phyloP scores from a whole-genome alignment of 2,329 filamentous ascomycete species.

The Geosmithia flava region DNA sequence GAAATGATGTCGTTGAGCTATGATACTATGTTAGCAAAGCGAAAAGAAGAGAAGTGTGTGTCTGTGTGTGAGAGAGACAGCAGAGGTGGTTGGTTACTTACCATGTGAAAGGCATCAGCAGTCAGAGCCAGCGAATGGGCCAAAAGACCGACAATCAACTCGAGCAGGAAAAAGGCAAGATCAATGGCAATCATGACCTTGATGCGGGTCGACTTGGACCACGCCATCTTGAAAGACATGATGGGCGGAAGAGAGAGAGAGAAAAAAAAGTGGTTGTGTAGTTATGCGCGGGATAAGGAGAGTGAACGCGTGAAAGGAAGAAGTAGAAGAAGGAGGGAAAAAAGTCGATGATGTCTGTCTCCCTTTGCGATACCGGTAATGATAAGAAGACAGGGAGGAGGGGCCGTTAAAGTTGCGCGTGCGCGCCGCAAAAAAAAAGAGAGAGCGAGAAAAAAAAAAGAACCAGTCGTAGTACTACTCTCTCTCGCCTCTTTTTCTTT shows the following conservation, averaged over 20 bases:
- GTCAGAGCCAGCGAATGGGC: constrained; percentile 88
- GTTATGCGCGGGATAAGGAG: too few species aligned
- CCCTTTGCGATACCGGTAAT: too few species aligned
- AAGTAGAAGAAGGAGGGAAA: too few species aligned
- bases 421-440: too few species aligned
- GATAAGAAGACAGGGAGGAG: too few species aligned
- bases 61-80: background rate
- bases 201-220: constrained; percentile 89
- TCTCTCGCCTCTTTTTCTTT: too few species aligned
- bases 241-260: constrained; percentile 2
- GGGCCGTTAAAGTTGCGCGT: too few species aligned
- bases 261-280: too few species aligned
- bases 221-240: constrained; percentile 48
- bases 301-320: too few species aligned
- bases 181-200: constrained; percentile 88
- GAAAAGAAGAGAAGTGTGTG: constrained; percentile 4
- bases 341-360: too few species aligned
- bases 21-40: background rate
- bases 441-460: too few species aligned
- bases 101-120: constrained; percentile 98
- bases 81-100: constrained; percentile 23
- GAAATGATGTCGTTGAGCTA: constrained; percentile 96
- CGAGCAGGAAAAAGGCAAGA: constrained; percentile 77
- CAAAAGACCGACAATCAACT: constrained; percentile 73
- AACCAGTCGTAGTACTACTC: too few species aligned